Evolutionary conservation across 2,329 filamentous ascomycete species (phyloP).

Genomic region (Colletotrichum tofieldiae): DNA sequence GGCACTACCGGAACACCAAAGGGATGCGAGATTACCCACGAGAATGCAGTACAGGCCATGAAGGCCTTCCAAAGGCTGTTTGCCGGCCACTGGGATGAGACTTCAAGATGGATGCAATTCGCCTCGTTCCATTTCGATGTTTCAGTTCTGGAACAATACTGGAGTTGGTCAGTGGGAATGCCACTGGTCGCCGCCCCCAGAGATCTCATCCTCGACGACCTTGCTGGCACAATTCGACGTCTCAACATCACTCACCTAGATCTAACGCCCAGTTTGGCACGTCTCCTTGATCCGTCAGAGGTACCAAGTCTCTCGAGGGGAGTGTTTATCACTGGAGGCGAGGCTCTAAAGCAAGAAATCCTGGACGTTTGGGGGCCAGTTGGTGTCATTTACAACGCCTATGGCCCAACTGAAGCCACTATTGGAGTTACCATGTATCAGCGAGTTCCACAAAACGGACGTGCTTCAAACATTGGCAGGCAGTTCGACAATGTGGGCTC

Average conservation of each 20-base stretch:
- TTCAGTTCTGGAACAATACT: conserved; percentile 93
- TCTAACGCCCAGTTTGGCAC: conserved; percentile 88
- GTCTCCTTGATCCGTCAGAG: conserved; percentile 83
- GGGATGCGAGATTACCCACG: conserved; percentile 89
- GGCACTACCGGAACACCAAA: conserved; percentile 91
- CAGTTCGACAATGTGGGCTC: conserved; percentile 92
- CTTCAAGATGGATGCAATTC: conserved; percentile 91
- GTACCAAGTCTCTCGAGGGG: conserved; percentile 85
- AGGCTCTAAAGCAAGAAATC: conserved; percentile 90
- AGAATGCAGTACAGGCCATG: conserved; percentile 92
- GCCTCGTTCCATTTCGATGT: conserved; percentile 97
- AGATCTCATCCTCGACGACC: conserved; percentile 88
- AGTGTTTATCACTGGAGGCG: conserved; percentile 94
- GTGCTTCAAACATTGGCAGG: conserved; percentile 88
- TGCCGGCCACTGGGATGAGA: conserved; percentile 77
- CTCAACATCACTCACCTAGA: conserved; percentile 91
- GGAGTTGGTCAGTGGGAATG: conserved; percentile 94
- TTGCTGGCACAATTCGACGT: conserved; percentile 79
- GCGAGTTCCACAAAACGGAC: conserved; percentile 83
- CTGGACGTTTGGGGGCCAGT: conserved; percentile 87
- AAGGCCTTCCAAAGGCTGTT: conserved; percentile 88
- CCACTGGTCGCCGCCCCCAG: conserved; percentile 86
- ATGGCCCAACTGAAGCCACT: conserved; percentile 93
- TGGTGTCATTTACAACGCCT: conserved; percentile 90
- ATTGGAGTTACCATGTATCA: conserved; percentile 94